Evolutionary conservation across 139 green algal species (phyloP).

Genomic region (Protoeuglena noctilucae): DNA sequence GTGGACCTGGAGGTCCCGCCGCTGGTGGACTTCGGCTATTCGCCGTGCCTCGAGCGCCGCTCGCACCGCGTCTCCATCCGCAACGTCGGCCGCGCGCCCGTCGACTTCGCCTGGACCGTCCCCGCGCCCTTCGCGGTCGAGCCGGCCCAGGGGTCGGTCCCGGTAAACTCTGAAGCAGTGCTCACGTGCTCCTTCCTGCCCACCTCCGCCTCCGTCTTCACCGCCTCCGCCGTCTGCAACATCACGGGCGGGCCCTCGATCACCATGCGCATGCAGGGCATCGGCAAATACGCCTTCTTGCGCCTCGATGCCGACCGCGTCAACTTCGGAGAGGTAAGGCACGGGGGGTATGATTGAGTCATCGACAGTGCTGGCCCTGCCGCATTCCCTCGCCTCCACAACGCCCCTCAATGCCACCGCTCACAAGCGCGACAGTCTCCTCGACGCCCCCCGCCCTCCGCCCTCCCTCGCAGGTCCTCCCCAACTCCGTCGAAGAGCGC

Average conservation of each 20-base stretch:
- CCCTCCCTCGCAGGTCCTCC: not conserved
- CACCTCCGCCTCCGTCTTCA: not conserved
- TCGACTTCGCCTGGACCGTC: constrained; percentile 2
- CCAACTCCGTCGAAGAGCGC: too few relatives aligned
- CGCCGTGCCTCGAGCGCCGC: not conserved
- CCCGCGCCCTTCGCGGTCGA: constrained; percentile 3
- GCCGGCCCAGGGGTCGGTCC: not conserved
- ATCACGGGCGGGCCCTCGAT: not conserved
- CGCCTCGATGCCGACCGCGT: not conserved
- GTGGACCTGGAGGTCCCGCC: not conserved
- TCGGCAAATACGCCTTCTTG: not conserved
- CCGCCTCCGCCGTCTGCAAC: not conserved
- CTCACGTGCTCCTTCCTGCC: too few relatives aligned
- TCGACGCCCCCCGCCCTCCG: too few relatives aligned
- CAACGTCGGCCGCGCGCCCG: not conserved
- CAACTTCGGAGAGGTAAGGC: not conserved
- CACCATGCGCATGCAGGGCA: not conserved
- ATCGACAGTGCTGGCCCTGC: too few relatives aligned
- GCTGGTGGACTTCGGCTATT: constrained; percentile 2
- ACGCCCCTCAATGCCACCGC: too few relatives aligned
- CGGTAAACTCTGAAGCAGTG: too few relatives aligned
- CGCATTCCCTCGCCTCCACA: too few relatives aligned
- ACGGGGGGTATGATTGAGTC: too few relatives aligned
- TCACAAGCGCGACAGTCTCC: too few relatives aligned
- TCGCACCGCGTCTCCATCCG: not conserved